These are phyloP conservation scores for Coleophoma eucalyptorum DNA, from an alignment of 2,329 filamentous ascomycete species.

Conservation along the genomic window DNA sequence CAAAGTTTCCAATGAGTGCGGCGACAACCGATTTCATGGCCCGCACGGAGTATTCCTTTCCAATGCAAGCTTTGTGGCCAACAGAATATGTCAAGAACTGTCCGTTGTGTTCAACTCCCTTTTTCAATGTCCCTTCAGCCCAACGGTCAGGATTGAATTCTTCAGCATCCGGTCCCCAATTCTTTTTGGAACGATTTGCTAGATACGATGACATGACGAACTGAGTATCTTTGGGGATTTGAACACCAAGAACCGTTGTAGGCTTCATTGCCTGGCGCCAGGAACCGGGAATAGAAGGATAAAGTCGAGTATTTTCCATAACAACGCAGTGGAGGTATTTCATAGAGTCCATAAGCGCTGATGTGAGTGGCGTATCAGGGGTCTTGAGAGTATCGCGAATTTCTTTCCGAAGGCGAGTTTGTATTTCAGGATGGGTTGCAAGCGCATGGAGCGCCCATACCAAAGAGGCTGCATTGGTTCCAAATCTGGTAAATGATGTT, in stretches of 20 bases:
- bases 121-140: conserved; percentile 26
- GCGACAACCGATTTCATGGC: conserved; percentile 63
- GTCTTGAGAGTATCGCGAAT: conserved; percentile 42
- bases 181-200: conserved; percentile 48
- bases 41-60: conserved; percentile 53
- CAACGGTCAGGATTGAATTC: conserved; percentile 59
- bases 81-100: conserved; percentile 57
- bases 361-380: conserved; percentile 2
- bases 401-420: conserved; percentile 57
- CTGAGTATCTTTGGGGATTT: conserved; percentile 54
- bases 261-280: conserved; percentile 54
- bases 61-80: conserved; percentile 59
- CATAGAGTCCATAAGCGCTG: conserved; percentile 40
- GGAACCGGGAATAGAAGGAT: conserved; percentile 63
- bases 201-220: conserved; percentile 51
- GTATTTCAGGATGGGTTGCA: conserved; percentile 51
- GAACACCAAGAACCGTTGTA: conserved; percentile 50
- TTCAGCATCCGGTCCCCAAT: conserved; percentile 58
- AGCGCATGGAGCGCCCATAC: conserved; percentile 61
- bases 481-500: conserved; percentile 38
- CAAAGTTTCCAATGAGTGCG: conserved; percentile 52
- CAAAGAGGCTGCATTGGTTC: conserved; percentile 61
- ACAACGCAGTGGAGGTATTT: conserved; percentile 65
- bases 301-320: conserved; percentile 64
- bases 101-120: conserved; percentile 52